Base-by-base conservation (phyloP, 805 yeast genomes). In the Candida stauntonica region DNA sequence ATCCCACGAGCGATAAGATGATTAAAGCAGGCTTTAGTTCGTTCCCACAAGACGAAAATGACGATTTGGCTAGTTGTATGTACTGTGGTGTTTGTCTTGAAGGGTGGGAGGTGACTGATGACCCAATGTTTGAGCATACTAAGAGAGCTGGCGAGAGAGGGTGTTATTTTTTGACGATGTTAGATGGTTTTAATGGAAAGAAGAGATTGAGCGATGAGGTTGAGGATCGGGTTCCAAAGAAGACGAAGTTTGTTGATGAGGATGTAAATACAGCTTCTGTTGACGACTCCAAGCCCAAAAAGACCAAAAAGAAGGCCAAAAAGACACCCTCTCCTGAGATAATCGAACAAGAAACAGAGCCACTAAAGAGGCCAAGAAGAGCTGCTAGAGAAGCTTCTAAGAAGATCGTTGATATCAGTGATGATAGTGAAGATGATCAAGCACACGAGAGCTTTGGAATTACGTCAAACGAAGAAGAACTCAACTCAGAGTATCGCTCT, bases 41-140 rank as follows among this genome's bases (percentile, higher is more conserved):
- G 52, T 62, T 67, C 9, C 83, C 86, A 2, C 45, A 55, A 19
- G 60, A 65, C 3, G 52, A 54, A n/a, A 65, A 63, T 26, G 77
- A 72, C 36, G 83, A 79, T 54, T 67, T 73, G 19, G 77, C 77
- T 1, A 63, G 74, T 3, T 85, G 95, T 55, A 65, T 74, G 46
- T 76, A 75, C 52, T 85, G 95, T 58, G 75, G 73, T 9, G 62
- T 72, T 15, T 71, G 81, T 1, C 60, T 75, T 13, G 83, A 82
- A 37, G 88, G 87, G 3, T 85, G 94, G 94, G 84, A 74, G 41
- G 54, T 60, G 1, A 68, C 63, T 3, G 93, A 86, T 58, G 77
- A 73, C 41, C 91, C 89, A 0, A 42, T 69, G 7, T 64, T 48
- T 13, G 87, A 79, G 46, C 93, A 84, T 52, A 45, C 52, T n/a